Evolutionary conservation across 2,329 filamentous ascomycete genomes (phyloP), one percentile per base, ranked within the genome.

Genomic region (Calycina marina): DNA sequence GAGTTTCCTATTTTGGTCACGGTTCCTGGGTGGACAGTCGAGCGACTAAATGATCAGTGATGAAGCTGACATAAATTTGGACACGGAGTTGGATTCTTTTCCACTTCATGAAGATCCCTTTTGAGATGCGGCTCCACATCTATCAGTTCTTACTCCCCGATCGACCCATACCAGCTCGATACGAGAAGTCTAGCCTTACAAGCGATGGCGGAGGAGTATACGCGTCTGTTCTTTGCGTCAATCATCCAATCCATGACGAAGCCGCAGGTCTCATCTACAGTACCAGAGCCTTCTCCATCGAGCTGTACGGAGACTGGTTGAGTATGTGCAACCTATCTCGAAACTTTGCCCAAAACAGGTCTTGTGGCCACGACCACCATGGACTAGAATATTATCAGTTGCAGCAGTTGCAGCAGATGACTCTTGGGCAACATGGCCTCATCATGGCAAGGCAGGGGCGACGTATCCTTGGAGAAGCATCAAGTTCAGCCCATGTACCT

Each of bases 341-440:
- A 29, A 31, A 33, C 14, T 17, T 37, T 9, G 10, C 15, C 12
- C 17, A 17, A 15, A 17, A n/a, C 28, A 29, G 38, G 9, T 84
- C 82, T 51, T n/a, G n/a, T n/a, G n/a, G n/a, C n/a, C n/a, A n/a
- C n/a, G n/a, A n/a, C n/a, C n/a, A n/a, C n/a, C 78, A 84, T 50
- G 79, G 79, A 14, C 63, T 85, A 24, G 77, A 84, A 54, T 79
- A 85, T 53, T 85, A 85, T 49, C 78, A 85, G 59, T 83, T 84
- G 77, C 79, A 86, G 53, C 58, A 85, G 52, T n/a, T n/a, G n/a
- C n/a, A n/a, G n/a, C n/a, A n/a, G n/a, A 85, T 83, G 78, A 57
- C 84, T 32, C 65, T 85, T 11, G 80, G 85, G 56, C 78, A 84
- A 55, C 78, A 85, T 84, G 84, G 55, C n/a, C n/a, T n/a, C n/a